phyloP scores from a whole-genome alignment of 768 basidiomycete species.

The Arthromyces matolae region DNA sequence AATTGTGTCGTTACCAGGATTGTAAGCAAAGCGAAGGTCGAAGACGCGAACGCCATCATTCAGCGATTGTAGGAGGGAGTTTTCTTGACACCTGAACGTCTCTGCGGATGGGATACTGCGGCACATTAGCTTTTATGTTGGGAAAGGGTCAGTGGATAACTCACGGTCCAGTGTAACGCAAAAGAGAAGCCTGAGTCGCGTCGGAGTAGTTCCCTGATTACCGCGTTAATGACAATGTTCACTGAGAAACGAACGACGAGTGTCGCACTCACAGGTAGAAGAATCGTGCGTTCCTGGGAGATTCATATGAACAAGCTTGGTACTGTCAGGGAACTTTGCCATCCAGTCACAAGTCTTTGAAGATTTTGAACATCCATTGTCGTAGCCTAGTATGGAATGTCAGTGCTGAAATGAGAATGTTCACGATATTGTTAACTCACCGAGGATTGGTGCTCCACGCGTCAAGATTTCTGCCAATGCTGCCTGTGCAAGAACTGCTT shows the following conservation, averaged over 20 bases:
- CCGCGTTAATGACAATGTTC: background rate
- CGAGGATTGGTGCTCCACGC: constrained; percentile 31
- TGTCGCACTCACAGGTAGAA: constrained; percentile 35
- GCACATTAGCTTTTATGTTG: background rate
- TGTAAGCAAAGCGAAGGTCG: constrained; percentile 45
- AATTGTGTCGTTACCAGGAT: constrained; percentile 48
- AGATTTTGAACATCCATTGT: constrained; percentile 30
- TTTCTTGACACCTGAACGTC: constrained; percentile 41
- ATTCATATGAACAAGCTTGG: constrained; percentile 44
- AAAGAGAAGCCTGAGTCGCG: constrained; percentile 36
- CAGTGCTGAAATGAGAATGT: no score
- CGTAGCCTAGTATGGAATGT: constrained; percentile 25
- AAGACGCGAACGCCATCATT: constrained; percentile 50
- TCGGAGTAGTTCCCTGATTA: constrained; percentile 41
- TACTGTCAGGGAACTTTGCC: constrained; percentile 39
- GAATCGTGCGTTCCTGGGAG: constrained; percentile 53
- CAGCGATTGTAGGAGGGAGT: constrained; percentile 41
- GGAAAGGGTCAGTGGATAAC: constrained; percentile 15
- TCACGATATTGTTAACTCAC: no score
- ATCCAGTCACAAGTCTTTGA: constrained; percentile 43
- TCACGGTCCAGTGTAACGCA: constrained; percentile 43
- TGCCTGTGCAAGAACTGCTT: constrained; percentile 18
- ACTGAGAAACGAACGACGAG: background rate
- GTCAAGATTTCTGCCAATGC: constrained; percentile 27
- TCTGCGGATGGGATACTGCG: constrained; percentile 31